phyloP scores from a whole-genome alignment of 2,329 filamentous ascomycete species.

The Aspergillus sp. region DNA sequence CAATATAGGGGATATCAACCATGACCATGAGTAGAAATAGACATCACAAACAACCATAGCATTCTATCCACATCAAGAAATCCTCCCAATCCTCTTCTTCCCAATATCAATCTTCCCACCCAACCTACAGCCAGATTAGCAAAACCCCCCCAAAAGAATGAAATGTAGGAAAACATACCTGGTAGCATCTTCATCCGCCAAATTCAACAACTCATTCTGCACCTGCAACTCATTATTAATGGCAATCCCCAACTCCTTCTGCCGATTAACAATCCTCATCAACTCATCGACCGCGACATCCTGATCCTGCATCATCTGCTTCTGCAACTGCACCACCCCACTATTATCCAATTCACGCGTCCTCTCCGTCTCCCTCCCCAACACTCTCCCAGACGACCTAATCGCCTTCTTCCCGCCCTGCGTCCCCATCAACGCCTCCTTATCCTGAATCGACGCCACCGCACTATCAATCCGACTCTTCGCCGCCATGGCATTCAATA shows the following conservation, averaged over 20 bases:
- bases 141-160: neutral
- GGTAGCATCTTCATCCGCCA: constrained; percentile 62
- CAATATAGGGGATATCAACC: neutral
- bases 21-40: neutral
- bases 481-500: constrained; percentile 61
- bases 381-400: constrained; percentile 52
- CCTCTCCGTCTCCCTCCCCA: constrained; percentile 60
- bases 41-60: neutral
- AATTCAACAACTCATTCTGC: constrained; percentile 61
- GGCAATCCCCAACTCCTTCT: constrained; percentile 63
- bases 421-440: constrained; percentile 42
- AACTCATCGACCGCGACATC: constrained; percentile 62
- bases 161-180: constrained; percentile 35
- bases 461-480: constrained; percentile 50
- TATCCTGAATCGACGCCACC: constrained; percentile 51
- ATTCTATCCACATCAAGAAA: constrained; percentile 37
- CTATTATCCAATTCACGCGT: constrained; percentile 65
- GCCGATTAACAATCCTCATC: constrained; percentile 59
- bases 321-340: constrained; percentile 65
- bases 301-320: constrained; percentile 63
- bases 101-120: constrained; percentile 51
- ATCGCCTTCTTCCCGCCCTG: constrained; percentile 30
- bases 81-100: constrained; percentile 50
- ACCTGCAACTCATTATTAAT: constrained; percentile 65
- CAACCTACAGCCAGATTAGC: constrained; percentile 35